Base-by-base conservation (phyloP, 352 stramenopile species). In the Globisporangium solare region DNA sequence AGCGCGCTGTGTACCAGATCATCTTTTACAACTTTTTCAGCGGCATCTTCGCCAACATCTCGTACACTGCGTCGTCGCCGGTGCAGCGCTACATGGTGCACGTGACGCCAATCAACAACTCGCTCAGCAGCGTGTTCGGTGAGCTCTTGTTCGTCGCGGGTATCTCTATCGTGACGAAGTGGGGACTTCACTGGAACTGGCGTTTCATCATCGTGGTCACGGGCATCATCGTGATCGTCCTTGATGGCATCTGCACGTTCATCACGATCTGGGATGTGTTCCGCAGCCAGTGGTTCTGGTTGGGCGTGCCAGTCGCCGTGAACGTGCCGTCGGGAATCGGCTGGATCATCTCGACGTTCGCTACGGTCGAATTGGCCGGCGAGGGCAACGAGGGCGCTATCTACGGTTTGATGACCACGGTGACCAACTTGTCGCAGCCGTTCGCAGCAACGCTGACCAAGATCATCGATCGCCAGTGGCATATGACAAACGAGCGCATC, bases 261-360 rank as follows among this genome's bases (percentile, higher is more conserved):
- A 64, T 79, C 39, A 69, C 56, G 5, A 50, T 73, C 1, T 83
- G 70, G 68, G 68, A 69, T 31, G 54, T 77, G 0, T 3, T 78
- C 7, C 71, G 74, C 21, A 69, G 68, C 53, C 66, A 76, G 51
- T 84, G 74, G 74, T 81, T 83, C 47, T 79, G 64, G 63, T 50
- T 80, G 15, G 73, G 68, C 11, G 61, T 71, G 14, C 61, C 70
- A 0, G 49, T 80, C 21, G 52, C 71, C 3, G 66, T 73, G 42
- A 67, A 71, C 22, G 52, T 81, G 8, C 68, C 71, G 12, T 54
- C 57, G 21, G 71, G 65, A 20, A 71, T 84, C 20, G 54, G 60
- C 27, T 84, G 72, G 18, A 68, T 84, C 12, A 67, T 80, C 21
- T 46, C 42, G 8, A 78, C 69, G n/a, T 79, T 69, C 58, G 61